Base-by-base conservation (phyloP, 2,329 filamentous ascomycete species). In the Ambrosiella cleistominuta region DNA sequence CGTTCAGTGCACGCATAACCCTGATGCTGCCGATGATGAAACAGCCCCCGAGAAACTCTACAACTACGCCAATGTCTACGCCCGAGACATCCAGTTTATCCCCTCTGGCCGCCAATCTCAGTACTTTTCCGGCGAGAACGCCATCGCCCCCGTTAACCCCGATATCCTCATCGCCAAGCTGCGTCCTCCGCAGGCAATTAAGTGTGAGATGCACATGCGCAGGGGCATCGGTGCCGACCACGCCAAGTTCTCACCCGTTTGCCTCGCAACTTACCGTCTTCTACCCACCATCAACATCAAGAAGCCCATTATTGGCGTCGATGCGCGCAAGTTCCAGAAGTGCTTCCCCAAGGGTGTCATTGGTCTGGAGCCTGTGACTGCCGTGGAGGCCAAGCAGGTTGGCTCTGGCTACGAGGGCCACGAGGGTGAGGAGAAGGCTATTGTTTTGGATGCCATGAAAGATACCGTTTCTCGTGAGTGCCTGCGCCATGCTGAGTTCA, bases 391-490 rank as follows among this genome's bases (percentile, higher is more conserved):
- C 1, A 70, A 72, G 11, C 69, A 73, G 60, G 66, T 74, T 52
- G 79, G 79, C 17, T 80, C 77, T 65, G 84, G 79, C 35, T 88
- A 89, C 64, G 81, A 85, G 66, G 85, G 81, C 60, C 81, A 85
- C 64, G 81, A 82, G 59, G 89, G 90, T 56, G 83, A 95, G 72
- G 71, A 79, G 65, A 94, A 94, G 73, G 93, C 91, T 0, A 88
- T 95, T 0, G 91, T 98, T 1, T 73, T 75, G 62, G 83, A 97
- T 69, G 75, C 91, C 1, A 94, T 96, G 82, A 87, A 86, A 66
- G 94, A 98, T 69, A 97, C 91, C 0, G 91, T 98, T 62, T 94
- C 86, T 70, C 81, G 93, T 64, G 94, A 98, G 72, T 93, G 86
- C 66, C 71, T 98, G 67, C 82, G 93, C 54, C 91, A 98, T 68